A percentile compares a stretch with the other conserved stretches of the same genome.
These are phyloP conservation scores for Stachybotrys echinatus DNA, from an alignment of 2,329 filamentous ascomycete genomes.

Conservation along the genomic window DNA sequence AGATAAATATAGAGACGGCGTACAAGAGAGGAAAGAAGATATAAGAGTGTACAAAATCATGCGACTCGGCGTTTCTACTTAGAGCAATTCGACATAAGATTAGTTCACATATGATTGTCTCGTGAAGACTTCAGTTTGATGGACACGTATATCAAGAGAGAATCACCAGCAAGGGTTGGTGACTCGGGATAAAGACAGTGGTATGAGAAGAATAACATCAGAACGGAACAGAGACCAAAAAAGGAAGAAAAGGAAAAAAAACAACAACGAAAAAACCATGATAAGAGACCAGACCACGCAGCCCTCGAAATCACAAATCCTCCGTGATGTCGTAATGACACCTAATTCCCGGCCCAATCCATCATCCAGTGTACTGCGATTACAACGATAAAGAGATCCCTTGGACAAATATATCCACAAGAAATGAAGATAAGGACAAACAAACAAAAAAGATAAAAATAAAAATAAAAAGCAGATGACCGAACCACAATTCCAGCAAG, in stretches of 20 bases:
- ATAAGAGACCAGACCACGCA: not conserved
- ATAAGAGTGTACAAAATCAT: no score
- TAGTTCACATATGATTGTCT: no score
- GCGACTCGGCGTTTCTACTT: no score
- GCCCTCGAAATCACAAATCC: not conserved
- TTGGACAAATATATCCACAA: not conserved
- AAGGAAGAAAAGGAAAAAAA: not conserved
- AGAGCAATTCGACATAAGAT: no score
- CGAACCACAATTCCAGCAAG: no score
- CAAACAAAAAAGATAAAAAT: slow-evolving; percentile 4
- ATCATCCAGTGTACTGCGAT: slow-evolving; percentile 6
- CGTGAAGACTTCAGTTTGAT: no score
- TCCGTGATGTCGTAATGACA: not conserved
- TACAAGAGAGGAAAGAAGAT: no score
- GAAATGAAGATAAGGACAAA: slow-evolving; percentile 8
- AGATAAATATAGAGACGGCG: no score
- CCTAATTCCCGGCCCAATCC: slow-evolving; percentile 1
- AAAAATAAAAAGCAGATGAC: no score
- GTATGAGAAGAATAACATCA: not conserved
- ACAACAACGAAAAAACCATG: not conserved
- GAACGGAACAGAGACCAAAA: not conserved
- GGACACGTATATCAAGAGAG: not conserved
- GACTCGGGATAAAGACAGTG: not conserved
- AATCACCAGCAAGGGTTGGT: not conserved
- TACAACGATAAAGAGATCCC: slow-evolving; percentile 2